phyloP scores from a whole-genome alignment of 2,329 filamentous ascomycete species.

The Rutstroemia sp. region DNA sequence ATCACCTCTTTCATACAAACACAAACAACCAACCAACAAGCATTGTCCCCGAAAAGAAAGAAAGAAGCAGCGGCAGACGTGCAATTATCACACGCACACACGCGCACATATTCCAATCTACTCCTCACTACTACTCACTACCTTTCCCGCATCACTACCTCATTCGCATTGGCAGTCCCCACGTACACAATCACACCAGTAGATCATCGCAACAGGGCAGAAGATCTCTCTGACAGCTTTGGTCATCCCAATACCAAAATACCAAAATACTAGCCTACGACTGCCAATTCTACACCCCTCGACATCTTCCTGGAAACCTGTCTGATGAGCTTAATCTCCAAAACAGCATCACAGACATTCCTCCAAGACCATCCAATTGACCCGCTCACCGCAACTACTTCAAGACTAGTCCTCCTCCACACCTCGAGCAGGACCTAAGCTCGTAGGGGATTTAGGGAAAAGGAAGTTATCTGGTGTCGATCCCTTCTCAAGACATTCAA shows the following conservation, averaged over 20 bases:
- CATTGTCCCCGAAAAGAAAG: too few species aligned
- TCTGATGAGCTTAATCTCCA: conserved; percentile 24
- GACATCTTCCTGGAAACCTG: conserved; percentile 13
- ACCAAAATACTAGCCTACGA: background rate
- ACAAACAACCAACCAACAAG: too few species aligned
- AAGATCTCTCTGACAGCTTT: conserved; percentile 18
- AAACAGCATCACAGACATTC: background rate
- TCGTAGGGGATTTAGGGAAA: conserved; percentile 10
- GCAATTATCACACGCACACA: background rate
- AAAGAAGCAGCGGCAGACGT: too few species aligned
- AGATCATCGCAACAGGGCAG: conserved; percentile 18
- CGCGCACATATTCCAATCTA: background rate
- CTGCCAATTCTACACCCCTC: conserved; percentile 9
- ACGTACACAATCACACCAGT: conserved; percentile 9
- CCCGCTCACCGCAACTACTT: conserved; percentile 6
- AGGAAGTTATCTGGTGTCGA: conserved; percentile 17
- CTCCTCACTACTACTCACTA: background rate
- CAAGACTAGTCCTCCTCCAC: conserved; percentile 7
- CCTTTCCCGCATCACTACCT: conserved; percentile 1
- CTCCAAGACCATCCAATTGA: background rate
- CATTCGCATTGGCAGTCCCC: conserved; percentile 8
- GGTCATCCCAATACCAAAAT: too few species aligned
- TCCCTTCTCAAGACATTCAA: conserved; percentile 20
- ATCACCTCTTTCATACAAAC: background rate
- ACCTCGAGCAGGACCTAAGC: conserved; percentile 9